Evolutionary conservation across 2,329 filamentous ascomycete genomes (phyloP).

Genomic region (Talaromyces sp.): DNA sequence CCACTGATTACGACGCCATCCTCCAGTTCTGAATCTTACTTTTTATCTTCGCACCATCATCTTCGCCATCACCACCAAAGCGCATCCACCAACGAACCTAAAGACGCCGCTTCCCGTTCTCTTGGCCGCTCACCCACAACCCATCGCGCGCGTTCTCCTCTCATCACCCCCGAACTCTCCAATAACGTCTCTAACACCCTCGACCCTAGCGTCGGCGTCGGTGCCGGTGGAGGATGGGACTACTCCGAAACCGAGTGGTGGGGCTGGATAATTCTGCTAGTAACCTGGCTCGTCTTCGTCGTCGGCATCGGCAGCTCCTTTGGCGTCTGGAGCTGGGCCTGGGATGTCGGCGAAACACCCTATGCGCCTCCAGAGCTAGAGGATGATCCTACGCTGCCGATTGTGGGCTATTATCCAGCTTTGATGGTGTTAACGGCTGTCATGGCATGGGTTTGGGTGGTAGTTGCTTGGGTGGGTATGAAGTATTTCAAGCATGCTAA

Average conservation of each 20-base stretch:
- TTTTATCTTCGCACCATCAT: slow-evolving; percentile 37
- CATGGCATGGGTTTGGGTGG: slow-evolving; percentile 99
- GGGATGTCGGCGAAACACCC: slow-evolving; percentile 95
- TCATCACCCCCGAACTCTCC: slow-evolving; percentile 29
- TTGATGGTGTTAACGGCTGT: slow-evolving; percentile 88
- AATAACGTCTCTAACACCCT: slow-evolving; percentile 17
- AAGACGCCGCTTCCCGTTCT: neutral
- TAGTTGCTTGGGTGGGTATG: slow-evolving; percentile 97
- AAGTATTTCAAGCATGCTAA: slow-evolving; percentile 99
- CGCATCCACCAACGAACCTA: slow-evolving; percentile 27
- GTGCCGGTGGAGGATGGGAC: slow-evolving; percentile 63
- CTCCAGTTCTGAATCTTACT: slow-evolving; percentile 64
- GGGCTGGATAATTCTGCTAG: slow-evolving; percentile 88
- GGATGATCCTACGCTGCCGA: slow-evolving; percentile 89
- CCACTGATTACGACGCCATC: slow-evolving; percentile 43
- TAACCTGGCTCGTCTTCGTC: slow-evolving; percentile 95
- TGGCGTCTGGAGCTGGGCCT: slow-evolving; percentile 96
- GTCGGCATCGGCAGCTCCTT: slow-evolving; percentile 94
- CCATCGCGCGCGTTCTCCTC: slow-evolving; percentile 38
- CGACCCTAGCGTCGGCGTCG: slow-evolving; percentile 18
- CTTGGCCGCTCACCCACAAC: slow-evolving; percentile 19
- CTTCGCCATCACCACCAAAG: neutral
- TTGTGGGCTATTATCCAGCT: slow-evolving; percentile 95
- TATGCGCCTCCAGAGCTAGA: slow-evolving; percentile 94
- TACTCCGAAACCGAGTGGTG: slow-evolving; percentile 96